These are phyloP conservation scores for Nyctanthes arbortristis DNA, from an alignment of 257 asterid species.

Conservation along the genomic window DNA sequence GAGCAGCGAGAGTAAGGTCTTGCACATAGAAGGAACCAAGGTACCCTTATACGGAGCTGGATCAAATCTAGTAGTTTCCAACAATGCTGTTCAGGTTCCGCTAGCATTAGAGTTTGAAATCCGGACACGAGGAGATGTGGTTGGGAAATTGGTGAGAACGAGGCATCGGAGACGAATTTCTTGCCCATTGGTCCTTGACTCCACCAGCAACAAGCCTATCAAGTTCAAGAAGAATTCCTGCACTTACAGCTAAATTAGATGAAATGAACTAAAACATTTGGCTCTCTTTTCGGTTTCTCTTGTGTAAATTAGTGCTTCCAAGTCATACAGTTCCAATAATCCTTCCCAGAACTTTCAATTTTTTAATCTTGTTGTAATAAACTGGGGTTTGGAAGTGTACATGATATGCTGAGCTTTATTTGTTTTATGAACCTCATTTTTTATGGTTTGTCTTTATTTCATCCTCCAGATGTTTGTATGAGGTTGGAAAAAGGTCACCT, in stretches of 20 bases:
- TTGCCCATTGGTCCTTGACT: conserved; percentile 68
- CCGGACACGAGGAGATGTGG: conserved; percentile 69
- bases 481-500: too few species aligned
- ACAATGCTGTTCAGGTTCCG: conserved; percentile 56
- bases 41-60: conserved; percentile 94
- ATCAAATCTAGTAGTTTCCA: conserved; percentile 41
- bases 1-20: conserved; percentile 55
- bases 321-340: conserved; percentile 15
- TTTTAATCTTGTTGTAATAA: conserved; percentile 18
- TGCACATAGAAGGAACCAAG: conserved; percentile 67
- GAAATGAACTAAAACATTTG: background rate
- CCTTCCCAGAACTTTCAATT: conserved; percentile 5
- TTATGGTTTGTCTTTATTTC: too few species aligned
- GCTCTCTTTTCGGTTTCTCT: background rate
- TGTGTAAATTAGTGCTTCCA: conserved; percentile 15
- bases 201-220: conserved; percentile 70
- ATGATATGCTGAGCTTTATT: too few species aligned
- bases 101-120: conserved; percentile 60
- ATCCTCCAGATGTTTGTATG: too few species aligned
- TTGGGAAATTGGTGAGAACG: conserved; percentile 81
- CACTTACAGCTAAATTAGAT: conserved; percentile 49
- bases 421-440: too few species aligned
- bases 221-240: conserved; percentile 66
- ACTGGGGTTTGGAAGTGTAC: conserved; percentile 24
- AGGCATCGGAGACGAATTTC: conserved; percentile 51